Conservation (phyloP, 768 basidiomycete genomes). For the Boletus huronensis region DNA sequence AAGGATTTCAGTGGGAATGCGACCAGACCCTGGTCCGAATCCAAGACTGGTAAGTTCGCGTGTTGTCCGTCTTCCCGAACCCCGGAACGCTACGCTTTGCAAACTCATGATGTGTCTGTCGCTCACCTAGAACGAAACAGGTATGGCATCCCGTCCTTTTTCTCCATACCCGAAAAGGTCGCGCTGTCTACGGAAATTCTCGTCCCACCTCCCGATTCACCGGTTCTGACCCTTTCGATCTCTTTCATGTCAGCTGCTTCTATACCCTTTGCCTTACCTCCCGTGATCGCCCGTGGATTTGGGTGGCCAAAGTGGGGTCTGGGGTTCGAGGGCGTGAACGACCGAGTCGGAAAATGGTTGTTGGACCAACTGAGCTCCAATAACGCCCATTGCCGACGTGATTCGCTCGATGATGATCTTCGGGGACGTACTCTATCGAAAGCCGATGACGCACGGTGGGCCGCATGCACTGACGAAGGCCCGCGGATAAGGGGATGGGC, state of each 20-base stretch:
- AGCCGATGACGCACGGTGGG: neutral
- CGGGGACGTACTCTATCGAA: neutral
- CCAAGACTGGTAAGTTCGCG: conserved; percentile 72
- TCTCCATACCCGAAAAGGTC: conserved; percentile 82
- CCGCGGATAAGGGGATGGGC: conserved; percentile 69
- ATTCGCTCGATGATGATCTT: neutral
- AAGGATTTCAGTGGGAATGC: conserved; percentile 78
- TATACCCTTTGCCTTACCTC: conserved; percentile 77
- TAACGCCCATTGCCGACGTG: neutral
- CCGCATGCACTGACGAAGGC: neutral
- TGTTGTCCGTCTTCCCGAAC: neutral
- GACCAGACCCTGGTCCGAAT: conserved; percentile 65
- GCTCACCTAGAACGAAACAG: conserved; percentile 35
- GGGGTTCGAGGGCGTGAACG: conserved; percentile 86
- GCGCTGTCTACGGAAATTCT: conserved; percentile 53
- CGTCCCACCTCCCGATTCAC: conserved; percentile 35
- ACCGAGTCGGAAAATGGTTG: conserved; percentile 68
- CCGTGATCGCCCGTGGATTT: conserved; percentile 73
- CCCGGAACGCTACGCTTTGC: neutral
- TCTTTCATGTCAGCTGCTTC: conserved; percentile 79
- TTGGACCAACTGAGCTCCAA: conserved; percentile 43
- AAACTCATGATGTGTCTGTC: neutral
- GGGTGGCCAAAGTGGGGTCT: conserved; percentile 76
- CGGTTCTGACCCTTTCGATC: conserved; percentile 57
- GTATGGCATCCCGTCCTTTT: conserved; percentile 78